Conservation (phyloP, 805 yeast genomes). For the Saccharomycopsis schoenii region DNA sequence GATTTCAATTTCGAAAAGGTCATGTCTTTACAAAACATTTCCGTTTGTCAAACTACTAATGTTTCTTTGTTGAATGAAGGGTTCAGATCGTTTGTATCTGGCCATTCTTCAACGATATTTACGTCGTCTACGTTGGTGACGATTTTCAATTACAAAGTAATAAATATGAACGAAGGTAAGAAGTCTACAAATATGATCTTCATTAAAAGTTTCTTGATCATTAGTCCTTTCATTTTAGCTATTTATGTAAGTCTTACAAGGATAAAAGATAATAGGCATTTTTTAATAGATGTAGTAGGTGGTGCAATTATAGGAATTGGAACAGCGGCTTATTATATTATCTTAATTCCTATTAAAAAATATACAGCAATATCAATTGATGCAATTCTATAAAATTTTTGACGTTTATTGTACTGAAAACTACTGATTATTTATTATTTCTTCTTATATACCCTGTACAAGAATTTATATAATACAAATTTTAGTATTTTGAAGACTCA, state of each 20-base stretch:
- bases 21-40: neutral
- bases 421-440: no score
- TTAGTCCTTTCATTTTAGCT: constrained; percentile 4
- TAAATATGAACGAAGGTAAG: neutral
- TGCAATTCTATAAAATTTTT: neutral
- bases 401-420: no score
- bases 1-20: neutral
- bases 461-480: no score
- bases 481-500: no score
- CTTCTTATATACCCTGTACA: no score
- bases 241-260: constrained; percentile 10
- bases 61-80: constrained; percentile 7
- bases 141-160: neutral
- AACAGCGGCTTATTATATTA: constrained; percentile 1
- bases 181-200: neutral
- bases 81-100: constrained; percentile 8
- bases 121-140: constrained; percentile 5
- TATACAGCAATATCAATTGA: neutral
- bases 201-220: constrained; percentile 3
- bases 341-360: neutral
- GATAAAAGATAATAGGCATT: constrained; percentile 11
- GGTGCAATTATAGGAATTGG: constrained; percentile 7
- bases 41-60: neutral
- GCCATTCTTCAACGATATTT: constrained; percentile 11
- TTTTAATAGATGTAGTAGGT: constrained; percentile 6